Evolutionary conservation across 2,329 filamentous ascomycete genomes (phyloP).

Genomic region (Emmonsia crescens): DNA sequence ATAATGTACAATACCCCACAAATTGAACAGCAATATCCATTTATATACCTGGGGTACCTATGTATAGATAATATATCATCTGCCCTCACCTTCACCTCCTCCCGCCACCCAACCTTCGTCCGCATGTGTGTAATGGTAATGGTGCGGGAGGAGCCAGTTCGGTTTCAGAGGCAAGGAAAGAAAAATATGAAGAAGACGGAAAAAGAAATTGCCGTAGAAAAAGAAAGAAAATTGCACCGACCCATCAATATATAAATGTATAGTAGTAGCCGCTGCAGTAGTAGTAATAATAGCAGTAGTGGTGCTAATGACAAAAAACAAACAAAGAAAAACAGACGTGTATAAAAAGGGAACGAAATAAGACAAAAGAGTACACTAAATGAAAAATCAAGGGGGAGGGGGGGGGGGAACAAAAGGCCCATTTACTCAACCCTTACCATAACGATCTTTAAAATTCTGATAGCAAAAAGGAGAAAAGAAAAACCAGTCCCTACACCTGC

Average conservation of each 20-base stretch:
- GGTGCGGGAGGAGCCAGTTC: not conserved
- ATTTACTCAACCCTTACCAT: not conserved
- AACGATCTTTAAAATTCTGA: not conserved
- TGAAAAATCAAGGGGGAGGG: not conserved
- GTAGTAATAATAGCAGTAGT: not conserved
- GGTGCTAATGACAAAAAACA: not conserved
- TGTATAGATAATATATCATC: not conserved
- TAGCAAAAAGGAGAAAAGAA: not conserved
- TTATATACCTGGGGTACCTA: not conserved
- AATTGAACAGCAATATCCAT: not conserved
- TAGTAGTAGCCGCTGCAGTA: not conserved
- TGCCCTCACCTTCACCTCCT: not conserved
- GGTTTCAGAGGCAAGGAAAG: not conserved
- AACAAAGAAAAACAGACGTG: not conserved
- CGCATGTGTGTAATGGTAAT: not conserved
- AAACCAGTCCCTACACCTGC: slow-evolving; percentile 1
- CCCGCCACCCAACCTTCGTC: not conserved
- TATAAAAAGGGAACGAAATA: slow-evolving; percentile 5
- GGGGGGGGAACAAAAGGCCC: not conserved
- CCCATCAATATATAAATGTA: not conserved
- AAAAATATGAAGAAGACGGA: not conserved
- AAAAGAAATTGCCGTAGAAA: no score
- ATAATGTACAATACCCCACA: not conserved
- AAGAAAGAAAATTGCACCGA: not conserved
- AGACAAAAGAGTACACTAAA: not conserved